These are phyloP conservation scores for Sisymbrium irio DNA, from an alignment of 345 rosid genomes.

Conservation along the genomic window DNA sequence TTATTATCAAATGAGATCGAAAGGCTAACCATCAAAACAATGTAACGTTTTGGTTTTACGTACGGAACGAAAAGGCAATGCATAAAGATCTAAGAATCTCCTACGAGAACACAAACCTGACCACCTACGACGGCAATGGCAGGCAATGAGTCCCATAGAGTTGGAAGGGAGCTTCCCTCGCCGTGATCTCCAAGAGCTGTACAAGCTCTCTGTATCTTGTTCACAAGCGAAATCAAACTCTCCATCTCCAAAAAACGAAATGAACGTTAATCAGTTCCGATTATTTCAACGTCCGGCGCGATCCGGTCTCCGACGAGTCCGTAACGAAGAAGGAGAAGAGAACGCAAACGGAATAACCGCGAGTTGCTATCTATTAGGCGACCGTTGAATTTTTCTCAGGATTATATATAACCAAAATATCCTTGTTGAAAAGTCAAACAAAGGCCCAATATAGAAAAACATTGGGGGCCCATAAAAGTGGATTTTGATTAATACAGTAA, in stretches of 20 bases:
- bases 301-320: constrained; percentile 27
- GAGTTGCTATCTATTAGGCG: constrained; percentile 9
- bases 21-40: neutral
- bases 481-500: neutral
- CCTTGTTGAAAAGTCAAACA: constrained; percentile 17
- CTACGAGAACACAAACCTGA: constrained; percentile 50
- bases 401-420: constrained; percentile 13
- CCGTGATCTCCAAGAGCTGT: constrained; percentile 96
- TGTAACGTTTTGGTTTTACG: neutral
- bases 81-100: constrained; percentile 2
- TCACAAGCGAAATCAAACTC: constrained; percentile 77
- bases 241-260: constrained; percentile 44
- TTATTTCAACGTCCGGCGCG: constrained; percentile 4
- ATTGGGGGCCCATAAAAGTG: neutral
- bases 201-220: constrained; percentile 91
- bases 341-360: constrained; percentile 26
- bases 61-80: constrained; percentile 4
- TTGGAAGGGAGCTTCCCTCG: constrained; percentile 89
- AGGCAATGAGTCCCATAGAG: constrained; percentile 95
- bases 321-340: constrained; percentile 15
- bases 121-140: constrained; percentile 97
- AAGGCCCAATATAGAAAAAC: constrained; percentile 1
- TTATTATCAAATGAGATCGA: neutral
- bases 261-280: neutral
- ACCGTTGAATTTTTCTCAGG: constrained; percentile 32